These are phyloP conservation scores for Trypanosoma mega DNA, from an alignment of 208 protist species.

Conservation along the genomic window DNA sequence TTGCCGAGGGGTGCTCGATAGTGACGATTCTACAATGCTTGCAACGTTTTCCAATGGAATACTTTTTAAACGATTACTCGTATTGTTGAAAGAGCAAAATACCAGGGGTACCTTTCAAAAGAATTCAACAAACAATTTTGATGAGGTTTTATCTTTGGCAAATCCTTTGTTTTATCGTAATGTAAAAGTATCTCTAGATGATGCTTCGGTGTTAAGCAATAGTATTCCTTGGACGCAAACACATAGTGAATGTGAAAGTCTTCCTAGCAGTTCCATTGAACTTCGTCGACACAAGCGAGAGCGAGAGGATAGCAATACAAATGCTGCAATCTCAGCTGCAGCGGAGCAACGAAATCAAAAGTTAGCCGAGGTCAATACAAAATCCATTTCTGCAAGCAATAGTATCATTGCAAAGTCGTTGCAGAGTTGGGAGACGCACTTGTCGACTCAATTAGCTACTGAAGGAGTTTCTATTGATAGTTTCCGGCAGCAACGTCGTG, in stretches of 20 bases:
- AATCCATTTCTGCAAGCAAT: conserved; percentile 15
- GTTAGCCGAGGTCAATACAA: neutral
- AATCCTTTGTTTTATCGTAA: conserved; percentile 32
- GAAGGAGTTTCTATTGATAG: conserved; percentile 76
- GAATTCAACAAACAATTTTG: conserved; percentile 18
- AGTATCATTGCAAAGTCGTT: conserved; percentile 69
- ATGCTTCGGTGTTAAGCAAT: neutral
- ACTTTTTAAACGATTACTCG: conserved; percentile 40
- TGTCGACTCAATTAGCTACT: conserved; percentile 35
- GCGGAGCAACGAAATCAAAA: neutral
- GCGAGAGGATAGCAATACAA: conserved; percentile 3
- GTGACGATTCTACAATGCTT: conserved; percentile 50
- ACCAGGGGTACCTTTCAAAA: neutral
- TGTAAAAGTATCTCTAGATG: conserved; percentile 22
- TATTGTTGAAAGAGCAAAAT: neutral
- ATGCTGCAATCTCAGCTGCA: neutral
- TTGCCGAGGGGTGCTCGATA: conserved; percentile 25
- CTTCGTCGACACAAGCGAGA: conserved; percentile 22
- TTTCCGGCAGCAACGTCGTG: conserved; percentile 51
- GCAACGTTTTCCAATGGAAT: conserved; percentile 52
- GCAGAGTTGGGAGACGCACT: conserved; percentile 58
- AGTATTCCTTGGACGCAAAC: neutral
- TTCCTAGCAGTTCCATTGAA: conserved; percentile 1
- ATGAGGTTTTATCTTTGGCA: conserved; percentile 15
- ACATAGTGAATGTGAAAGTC: conserved; percentile 15